Percentiles rank a stretch among this genome's conserved stretches.
These are phyloP conservation scores for Stenocarpella maydis DNA, from an alignment of 2,329 filamentous ascomycete species.

Conservation along the genomic window DNA sequence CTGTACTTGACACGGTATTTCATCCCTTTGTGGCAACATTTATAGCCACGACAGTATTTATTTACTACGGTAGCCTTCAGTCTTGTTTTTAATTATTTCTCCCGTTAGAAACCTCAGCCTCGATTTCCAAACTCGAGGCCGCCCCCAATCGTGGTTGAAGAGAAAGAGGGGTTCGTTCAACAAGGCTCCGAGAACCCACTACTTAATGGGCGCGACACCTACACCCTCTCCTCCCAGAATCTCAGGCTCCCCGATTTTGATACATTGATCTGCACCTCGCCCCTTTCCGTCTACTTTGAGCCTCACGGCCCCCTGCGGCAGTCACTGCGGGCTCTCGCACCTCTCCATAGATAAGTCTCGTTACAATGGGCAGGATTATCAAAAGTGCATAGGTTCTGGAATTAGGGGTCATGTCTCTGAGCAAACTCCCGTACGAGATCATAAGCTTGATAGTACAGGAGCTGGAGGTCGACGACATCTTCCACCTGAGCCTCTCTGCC, in stretches of 20 bases:
- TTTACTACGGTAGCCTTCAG: no score
- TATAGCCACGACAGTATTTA: no score
- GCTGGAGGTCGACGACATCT: constrained; percentile 65
- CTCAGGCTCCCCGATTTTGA: background rate
- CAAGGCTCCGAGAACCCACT: no score
- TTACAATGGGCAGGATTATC: constrained; percentile 18
- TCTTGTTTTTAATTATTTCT: no score
- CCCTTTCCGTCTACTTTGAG: background rate
- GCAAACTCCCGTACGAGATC: constrained; percentile 69
- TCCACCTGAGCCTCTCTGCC: constrained; percentile 63
- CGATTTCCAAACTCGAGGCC: no score
- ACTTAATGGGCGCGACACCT: no score
- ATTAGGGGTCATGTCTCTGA: constrained; percentile 43
- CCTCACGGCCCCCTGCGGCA: background rate
- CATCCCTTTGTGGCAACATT: no score
- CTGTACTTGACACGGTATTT: no score
- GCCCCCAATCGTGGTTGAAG: no score
- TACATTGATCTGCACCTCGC: background rate
- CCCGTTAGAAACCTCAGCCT: no score
- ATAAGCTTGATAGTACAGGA: constrained; percentile 63
- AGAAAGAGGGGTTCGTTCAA: no score
- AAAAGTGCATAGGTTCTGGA: background rate
- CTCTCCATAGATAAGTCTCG: background rate
- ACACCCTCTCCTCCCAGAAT: background rate
- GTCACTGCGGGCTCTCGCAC: background rate